Conservation (phyloP, 106 monocot genomes). For the Platanthera guangdongensis region DNA sequence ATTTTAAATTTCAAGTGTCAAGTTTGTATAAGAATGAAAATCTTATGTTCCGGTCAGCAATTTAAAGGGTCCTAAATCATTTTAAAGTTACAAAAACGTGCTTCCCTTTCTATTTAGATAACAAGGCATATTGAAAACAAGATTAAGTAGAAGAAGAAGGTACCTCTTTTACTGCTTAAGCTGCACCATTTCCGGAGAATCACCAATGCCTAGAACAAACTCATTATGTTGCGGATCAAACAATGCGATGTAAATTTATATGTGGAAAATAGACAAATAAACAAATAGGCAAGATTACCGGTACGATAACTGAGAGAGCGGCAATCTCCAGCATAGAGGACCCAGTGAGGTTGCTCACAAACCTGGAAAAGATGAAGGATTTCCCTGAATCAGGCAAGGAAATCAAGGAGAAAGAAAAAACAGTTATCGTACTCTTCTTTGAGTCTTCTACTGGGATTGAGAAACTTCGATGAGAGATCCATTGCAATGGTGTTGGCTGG, state of each 20-base stretch:
- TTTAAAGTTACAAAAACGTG: too few relatives aligned
- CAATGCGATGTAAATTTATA: neutral
- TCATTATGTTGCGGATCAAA: neutral
- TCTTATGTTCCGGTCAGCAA: too few relatives aligned
- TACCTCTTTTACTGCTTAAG: constrained; percentile 13
- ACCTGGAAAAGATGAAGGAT: constrained; percentile 27
- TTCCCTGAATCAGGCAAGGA: too few relatives aligned
- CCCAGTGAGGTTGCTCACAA: constrained; percentile 88
- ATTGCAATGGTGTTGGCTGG: constrained; percentile 1
- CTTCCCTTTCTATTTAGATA: neutral
- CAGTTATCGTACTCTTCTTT: constrained; percentile 54
- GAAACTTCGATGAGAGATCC: constrained; percentile 26
- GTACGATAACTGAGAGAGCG: constrained; percentile 67
- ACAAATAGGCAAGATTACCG: constrained; percentile 24
- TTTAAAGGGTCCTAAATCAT: too few relatives aligned
- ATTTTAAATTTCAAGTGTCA: too few relatives aligned
- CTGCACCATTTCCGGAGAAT: constrained; percentile 59
- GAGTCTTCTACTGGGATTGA: constrained; percentile 47
- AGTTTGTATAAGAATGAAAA: too few relatives aligned
- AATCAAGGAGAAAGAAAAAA: neutral
- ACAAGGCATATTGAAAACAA: neutral
- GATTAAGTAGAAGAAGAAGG: neutral
- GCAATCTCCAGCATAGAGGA: constrained; percentile 90
- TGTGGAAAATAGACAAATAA: neutral
- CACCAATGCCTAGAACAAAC: constrained; percentile 42